Evolutionary conservation across 257 asterid genomes (phyloP), one percentile per base, ranked within the genome.

Genomic region (Avicennia marina): DNA sequence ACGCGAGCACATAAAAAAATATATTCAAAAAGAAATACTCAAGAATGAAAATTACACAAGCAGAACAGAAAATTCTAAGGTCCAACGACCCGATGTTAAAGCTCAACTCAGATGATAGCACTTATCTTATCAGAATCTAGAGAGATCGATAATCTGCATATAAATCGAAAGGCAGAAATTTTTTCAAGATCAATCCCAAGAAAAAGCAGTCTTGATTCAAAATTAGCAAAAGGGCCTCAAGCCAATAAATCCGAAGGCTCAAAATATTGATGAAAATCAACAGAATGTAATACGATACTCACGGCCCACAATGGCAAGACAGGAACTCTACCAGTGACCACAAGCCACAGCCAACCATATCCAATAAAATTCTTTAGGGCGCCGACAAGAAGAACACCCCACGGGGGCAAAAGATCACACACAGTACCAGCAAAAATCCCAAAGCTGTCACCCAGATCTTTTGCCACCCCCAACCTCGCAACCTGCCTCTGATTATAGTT

Each of bases 231-330:
- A 38, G 43, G 39, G 29, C n/a, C n/a, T n/a, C n/a, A n/a, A n/a
- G n/a, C n/a, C n/a, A n/a, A n/a, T n/a, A 10, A 50, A 66, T 21
- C 46, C 27, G 15, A 52, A 47, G 22, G 15, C 33, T 26, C 6
- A 24, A 46, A 38, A 67, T 2, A 54, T 1, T 6, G 49, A 63
- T 10, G 18, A 56, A 46, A 27, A 38, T 27, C 26, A 18, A 27
- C 0, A 46, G 1, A 56, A 2, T 6, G 13, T 15, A 70, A 45
- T 13, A 7, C 41, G 27, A 39, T 15, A 75, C 94, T 85, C 53
- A 90, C 96, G 78, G 84, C 90, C 96, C 96, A 90, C 1, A 90
- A 73, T 13, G 96, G 96, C 74, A 80, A 43, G 53, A 69, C 71
- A 53, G 96, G 89, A 50, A 44, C 62, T 70, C 71, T 77, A 17